Conservation (phyloP, 768 basidiomycete genomes). For the Panus rudis region DNA sequence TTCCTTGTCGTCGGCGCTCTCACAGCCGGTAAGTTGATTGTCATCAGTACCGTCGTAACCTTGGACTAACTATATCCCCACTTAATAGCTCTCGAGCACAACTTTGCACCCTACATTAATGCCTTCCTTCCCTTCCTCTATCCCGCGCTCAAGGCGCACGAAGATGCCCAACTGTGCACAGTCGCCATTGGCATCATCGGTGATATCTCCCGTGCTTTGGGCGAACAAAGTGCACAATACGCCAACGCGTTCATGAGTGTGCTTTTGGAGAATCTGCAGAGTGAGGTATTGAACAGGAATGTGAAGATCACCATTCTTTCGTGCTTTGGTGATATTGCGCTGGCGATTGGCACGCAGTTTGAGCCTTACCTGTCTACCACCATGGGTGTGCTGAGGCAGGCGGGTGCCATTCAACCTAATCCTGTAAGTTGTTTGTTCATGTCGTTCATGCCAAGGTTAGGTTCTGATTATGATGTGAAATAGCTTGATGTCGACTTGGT, state of each 20-base stretch:
- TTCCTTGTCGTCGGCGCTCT: conserved; percentile 91
- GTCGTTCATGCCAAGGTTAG: not conserved
- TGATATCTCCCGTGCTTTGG: conserved; percentile 92
- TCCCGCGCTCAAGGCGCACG: conserved; percentile 84
- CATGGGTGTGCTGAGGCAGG: conserved; percentile 87
- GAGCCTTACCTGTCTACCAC: conserved; percentile 87
- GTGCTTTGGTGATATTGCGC: conserved; percentile 94
- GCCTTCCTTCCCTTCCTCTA: conserved; percentile 84
- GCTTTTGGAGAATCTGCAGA: conserved; percentile 85
- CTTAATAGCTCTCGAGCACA: conserved; percentile 58
- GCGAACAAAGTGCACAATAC: conserved; percentile 77
- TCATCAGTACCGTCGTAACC: too few species aligned
- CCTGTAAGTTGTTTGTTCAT: conserved; percentile 47
- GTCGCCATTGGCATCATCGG: conserved; percentile 95
- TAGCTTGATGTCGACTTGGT: conserved; percentile 84
- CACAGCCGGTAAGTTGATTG: conserved; percentile 50
- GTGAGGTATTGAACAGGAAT: conserved; percentile 81
- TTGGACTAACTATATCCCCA: too few species aligned
- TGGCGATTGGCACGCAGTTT: conserved; percentile 82
- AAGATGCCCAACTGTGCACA: conserved; percentile 93
- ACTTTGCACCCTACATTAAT: conserved; percentile 76
- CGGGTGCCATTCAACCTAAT: conserved; percentile 81
- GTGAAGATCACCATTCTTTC: conserved; percentile 97
- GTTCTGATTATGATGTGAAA: conserved; percentile 5
- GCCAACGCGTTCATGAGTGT: conserved; percentile 88